Conservation (phyloP, 805 yeast species). For the Allodekkera sacchari region DNA sequence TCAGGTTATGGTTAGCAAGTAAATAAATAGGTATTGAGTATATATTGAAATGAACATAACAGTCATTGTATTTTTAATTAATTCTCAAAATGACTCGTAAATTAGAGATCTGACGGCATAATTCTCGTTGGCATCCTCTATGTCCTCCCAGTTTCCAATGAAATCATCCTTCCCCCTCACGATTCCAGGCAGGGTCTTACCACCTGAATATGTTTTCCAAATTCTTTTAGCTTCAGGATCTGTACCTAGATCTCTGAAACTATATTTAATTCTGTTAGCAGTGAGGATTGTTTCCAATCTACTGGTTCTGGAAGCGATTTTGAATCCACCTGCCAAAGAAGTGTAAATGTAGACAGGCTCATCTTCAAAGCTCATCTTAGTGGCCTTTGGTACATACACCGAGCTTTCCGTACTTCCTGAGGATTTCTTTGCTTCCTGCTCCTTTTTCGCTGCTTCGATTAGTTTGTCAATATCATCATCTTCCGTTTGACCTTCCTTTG, state of each 20-base stretch:
- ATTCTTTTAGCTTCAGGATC: slow-evolving; percentile 78
- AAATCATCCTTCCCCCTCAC: slow-evolving; percentile 76
- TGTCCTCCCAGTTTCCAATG: slow-evolving; percentile 79
- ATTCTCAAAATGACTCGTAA: slow-evolving; percentile 48
- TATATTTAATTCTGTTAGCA: slow-evolving; percentile 63
- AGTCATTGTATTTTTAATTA: background rate
- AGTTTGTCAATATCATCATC: slow-evolving; percentile 17
- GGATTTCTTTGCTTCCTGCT: slow-evolving; percentile 9
- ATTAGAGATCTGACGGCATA: slow-evolving; percentile 55
- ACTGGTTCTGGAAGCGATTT: slow-evolving; percentile 69
- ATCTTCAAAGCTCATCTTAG: slow-evolving; percentile 29
- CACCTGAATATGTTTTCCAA: slow-evolving; percentile 70
- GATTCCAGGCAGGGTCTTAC: slow-evolving; percentile 74
- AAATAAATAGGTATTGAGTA: background rate
- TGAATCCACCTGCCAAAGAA: slow-evolving; percentile 82
- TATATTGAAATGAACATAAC: background rate
- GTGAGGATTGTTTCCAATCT: slow-evolving; percentile 64
- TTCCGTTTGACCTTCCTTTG: slow-evolving; percentile 5
- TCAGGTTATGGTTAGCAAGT: background rate
- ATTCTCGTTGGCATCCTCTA: slow-evolving; percentile 81
- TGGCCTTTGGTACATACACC: slow-evolving; percentile 25
- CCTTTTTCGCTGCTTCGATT: slow-evolving; percentile 21
- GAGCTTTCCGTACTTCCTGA: slow-evolving; percentile 11
- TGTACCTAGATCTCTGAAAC: slow-evolving; percentile 74
- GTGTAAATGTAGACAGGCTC: slow-evolving; percentile 74